These are phyloP conservation scores for Carex arenaria DNA, from an alignment of 202 grass and related monocot genomes.

Conservation along the genomic window DNA sequence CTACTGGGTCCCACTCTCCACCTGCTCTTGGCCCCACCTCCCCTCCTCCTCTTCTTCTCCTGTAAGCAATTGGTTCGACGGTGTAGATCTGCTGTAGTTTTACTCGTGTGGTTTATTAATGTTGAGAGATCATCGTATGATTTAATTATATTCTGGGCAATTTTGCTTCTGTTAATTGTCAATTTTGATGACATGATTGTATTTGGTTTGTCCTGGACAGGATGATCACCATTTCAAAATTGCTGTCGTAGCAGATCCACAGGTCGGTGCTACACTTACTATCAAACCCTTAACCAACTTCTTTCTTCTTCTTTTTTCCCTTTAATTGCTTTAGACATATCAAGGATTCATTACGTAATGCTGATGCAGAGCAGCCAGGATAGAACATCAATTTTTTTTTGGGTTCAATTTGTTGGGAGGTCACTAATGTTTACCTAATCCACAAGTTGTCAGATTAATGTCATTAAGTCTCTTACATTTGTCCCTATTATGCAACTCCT, in stretches of 20 bases:
- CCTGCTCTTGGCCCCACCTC: slow-evolving; percentile 74
- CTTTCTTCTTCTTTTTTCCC: not conserved
- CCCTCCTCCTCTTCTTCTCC: slow-evolving; percentile 22
- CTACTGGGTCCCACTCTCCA: slow-evolving; percentile 70
- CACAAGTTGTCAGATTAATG: not conserved
- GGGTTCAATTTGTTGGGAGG: not conserved
- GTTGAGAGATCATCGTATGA: not conserved
- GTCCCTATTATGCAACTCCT: not conserved
- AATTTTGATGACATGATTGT: not conserved
- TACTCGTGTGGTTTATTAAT: not conserved
- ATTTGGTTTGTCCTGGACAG: slow-evolving; percentile 23
- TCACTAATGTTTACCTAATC: not conserved
- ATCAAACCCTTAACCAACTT: not conserved
- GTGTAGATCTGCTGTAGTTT: not conserved
- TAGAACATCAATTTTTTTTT: not conserved
- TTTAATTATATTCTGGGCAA: not conserved
- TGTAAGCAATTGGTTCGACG: slow-evolving; percentile 19
- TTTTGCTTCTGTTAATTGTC: not conserved
- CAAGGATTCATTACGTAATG: not conserved
- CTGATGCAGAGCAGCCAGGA: not conserved
- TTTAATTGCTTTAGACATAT: not conserved
- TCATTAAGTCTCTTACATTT: not conserved
- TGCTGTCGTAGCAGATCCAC: slow-evolving; percentile 82
- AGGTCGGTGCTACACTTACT: slow-evolving; percentile 36
- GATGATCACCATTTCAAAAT: slow-evolving; percentile 53